Percentiles rank a stretch among this genome's conserved stretches.
Evolutionary conservation across 192 early-diverging fungal genomes (phyloP).

Genomic region (Phycomyces blakesleeanus): DNA sequence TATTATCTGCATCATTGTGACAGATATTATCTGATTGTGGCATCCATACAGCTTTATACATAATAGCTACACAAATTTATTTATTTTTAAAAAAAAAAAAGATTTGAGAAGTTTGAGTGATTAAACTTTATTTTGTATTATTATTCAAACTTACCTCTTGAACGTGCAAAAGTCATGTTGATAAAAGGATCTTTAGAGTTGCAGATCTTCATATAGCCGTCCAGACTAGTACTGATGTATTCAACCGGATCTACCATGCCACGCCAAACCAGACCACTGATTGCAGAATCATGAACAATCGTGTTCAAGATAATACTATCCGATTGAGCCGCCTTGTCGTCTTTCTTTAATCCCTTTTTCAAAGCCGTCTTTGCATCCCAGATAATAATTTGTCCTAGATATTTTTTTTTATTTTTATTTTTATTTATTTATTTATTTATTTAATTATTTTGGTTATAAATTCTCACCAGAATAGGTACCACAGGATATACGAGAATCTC

Average conservation of each 20-base stretch:
- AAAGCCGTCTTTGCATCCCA: conserved; percentile 14
- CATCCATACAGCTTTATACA: too few species aligned
- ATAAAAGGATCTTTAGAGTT: conserved; percentile 17
- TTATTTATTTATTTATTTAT: too few species aligned
- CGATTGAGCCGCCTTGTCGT: neutral
- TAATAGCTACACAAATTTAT: too few species aligned
- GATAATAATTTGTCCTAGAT: conserved; percentile 4
- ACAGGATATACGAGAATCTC: neutral
- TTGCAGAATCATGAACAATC: neutral
- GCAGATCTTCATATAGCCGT: conserved; percentile 1
- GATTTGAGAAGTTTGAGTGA: too few species aligned
- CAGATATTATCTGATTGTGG: too few species aligned
- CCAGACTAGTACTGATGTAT: conserved; percentile 1
- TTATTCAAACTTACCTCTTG: conserved; percentile 1
- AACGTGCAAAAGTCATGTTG: neutral
- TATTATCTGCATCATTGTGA: too few species aligned
- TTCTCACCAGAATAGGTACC: neutral
- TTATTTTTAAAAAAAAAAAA: too few species aligned
- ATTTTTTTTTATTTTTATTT: conserved; percentile 8
- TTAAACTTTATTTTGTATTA: too few species aligned
- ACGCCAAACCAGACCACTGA: conserved; percentile 4
- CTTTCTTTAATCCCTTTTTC: neutral
- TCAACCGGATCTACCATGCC: conserved; percentile 3
- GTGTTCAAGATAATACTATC: conserved; percentile 1
- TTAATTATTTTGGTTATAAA: too few species aligned